Percentiles rank a stretch among this genome's conserved stretches.
phyloP scores from a whole-genome alignment of 169 alveolate species.

The Plasmodium malariae region DNA sequence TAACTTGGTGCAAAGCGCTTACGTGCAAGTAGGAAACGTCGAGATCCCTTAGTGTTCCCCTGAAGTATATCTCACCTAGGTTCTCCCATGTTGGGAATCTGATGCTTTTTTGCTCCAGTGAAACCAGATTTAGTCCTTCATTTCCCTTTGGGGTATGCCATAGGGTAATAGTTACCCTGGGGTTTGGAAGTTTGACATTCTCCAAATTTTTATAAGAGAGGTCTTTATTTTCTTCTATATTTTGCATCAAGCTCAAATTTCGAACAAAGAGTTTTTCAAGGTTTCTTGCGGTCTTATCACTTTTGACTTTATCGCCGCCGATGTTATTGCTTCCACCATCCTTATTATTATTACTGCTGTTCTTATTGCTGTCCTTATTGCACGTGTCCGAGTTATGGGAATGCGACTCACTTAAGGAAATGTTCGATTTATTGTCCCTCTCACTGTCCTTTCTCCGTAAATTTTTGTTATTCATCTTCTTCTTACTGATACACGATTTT shows the following conservation, averaged over 20 bases:
- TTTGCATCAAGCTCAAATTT: conserved; percentile 49
- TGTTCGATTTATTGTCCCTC: background rate
- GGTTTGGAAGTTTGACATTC: conserved; percentile 51
- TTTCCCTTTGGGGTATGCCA: conserved; percentile 59
- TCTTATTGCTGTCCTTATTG: conserved; percentile 9
- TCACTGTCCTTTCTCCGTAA: conserved; percentile 2
- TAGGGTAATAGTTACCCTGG: conserved; percentile 62
- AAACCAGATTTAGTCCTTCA: conserved; percentile 36
- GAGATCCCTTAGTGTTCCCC: conserved; percentile 88
- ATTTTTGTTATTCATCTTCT: conserved; percentile 33
- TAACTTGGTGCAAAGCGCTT: background rate
- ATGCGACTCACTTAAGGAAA: conserved; percentile 28
- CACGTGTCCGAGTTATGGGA: conserved; percentile 17
- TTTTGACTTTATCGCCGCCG: conserved; percentile 3
- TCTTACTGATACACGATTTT: background rate
- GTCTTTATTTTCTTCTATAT: conserved; percentile 40
- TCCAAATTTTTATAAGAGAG: conserved; percentile 47
- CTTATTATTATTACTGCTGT: background rate
- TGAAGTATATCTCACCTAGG: conserved; percentile 85
- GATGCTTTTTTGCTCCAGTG: conserved; percentile 62
- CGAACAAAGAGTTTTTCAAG: conserved; percentile 44
- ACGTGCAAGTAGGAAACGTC: conserved; percentile 81
- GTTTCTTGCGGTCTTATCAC: conserved; percentile 25
- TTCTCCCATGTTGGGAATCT: conserved; percentile 86
- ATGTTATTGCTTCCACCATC: no score